Evolutionary conservation across 2,329 filamentous ascomycete genomes (phyloP), one percentile per base, ranked within the genome.

Genomic region (Aspergillus transmontanensis): DNA sequence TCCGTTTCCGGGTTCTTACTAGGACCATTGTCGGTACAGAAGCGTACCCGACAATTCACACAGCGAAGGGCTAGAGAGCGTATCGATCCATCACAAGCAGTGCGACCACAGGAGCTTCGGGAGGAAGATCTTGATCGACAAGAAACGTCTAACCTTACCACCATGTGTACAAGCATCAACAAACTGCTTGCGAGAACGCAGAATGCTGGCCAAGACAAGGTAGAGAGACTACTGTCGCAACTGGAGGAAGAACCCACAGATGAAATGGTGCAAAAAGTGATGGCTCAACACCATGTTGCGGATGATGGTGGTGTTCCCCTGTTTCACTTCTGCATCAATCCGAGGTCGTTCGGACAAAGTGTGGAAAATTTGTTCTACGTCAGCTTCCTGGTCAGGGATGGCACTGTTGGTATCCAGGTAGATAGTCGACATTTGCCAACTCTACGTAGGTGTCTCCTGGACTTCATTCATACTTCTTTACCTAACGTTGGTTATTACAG

Each of bases 341-440:
- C 95, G 0, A 82, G 82, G 45, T 96, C 93, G 0, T 99, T 98
- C 72, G 92, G 92, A 0, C 95, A 99, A 78, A 97, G 93, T 0
- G 89, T 99, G 7, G 95, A 99, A 76, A 99, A 99, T 71, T 83
- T 99, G 71, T 99, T 99, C 78, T 98, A 98, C 75, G 87, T 97
- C 69, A 96, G 92, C 75, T 99, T 99, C 73, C 81, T 99, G 64
- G 93, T 98, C 64, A 88, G 92, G 62, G 95, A 99, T 78, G 93
- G 93, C 12, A 87, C 86, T 64, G 86, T 93, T 6, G 87, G 87
- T 39, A 84, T 99, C n/a, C 83, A 86, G 3, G 85, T 88, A 61
- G 94, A 97, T 72, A 84, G 88, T 14, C 81, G 90, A 64, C 89
- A 86, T 1, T 80, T 97, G 48, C 94, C 94, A n/a, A 88, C 92